phyloP scores from a whole-genome alignment of 805 yeast genomes.

The Kluyveromyces dobzhanskii region DNA sequence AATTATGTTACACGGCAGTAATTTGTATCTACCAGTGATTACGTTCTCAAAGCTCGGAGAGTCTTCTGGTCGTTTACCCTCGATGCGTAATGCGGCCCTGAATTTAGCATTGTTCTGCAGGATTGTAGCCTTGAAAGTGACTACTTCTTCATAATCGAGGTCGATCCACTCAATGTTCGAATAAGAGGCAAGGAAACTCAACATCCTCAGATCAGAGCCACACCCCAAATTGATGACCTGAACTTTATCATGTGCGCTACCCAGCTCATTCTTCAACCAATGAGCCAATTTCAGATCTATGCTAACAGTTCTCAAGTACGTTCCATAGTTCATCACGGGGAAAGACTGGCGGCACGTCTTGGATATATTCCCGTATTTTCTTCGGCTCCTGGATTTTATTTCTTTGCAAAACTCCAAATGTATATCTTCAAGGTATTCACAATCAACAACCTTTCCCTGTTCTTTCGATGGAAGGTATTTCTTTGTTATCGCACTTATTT shows the following conservation, averaged over 20 bases:
- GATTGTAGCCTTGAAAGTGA: conserved; percentile 33
- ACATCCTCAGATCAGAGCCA: conserved; percentile 53
- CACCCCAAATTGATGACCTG: conserved; percentile 64
- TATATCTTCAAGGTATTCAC: conserved; percentile 12
- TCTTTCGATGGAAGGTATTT: conserved; percentile 39
- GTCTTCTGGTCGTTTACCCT: not conserved
- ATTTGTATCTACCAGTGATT: conserved; percentile 18
- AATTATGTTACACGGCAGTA: conserved; percentile 30
- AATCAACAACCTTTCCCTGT: conserved; percentile 9
- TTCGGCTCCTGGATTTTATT: conserved; percentile 14
- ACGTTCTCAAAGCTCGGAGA: not conserved
- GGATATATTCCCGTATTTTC: conserved; percentile 15
- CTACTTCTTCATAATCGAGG: conserved; percentile 42
- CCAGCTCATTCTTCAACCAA: conserved; percentile 30
- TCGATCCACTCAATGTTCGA: conserved; percentile 36
- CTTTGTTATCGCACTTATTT: conserved; percentile 42
- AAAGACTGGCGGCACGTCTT: conserved; percentile 30
- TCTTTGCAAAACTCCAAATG: conserved; percentile 17
- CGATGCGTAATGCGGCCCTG: conserved; percentile 3
- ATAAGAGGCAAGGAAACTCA: conserved; percentile 29
- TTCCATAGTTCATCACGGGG: conserved; percentile 66
- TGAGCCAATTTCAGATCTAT: conserved; percentile 40
- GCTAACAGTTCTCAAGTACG: conserved; percentile 50
- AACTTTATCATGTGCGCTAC: conserved; percentile 13
- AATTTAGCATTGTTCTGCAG: conserved; percentile 9